Conservation (phyloP, 2,329 filamentous ascomycete genomes). For the Pestalotiopsis sp. region DNA sequence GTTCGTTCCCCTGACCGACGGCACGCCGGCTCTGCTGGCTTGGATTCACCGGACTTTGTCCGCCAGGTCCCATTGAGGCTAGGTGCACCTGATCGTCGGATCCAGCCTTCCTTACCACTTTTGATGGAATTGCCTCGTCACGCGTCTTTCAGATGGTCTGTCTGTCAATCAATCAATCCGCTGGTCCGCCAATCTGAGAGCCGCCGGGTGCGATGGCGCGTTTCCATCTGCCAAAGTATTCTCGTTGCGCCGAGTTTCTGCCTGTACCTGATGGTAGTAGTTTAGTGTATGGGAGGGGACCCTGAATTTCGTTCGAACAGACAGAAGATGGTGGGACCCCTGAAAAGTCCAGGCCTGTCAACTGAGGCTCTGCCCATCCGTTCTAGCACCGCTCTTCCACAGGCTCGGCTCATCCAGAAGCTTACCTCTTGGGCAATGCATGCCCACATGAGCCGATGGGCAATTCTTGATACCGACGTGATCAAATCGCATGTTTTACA, state of each 20-base stretch:
- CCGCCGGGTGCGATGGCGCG: not conserved
- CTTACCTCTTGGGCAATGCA: not conserved
- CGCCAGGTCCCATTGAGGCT: not conserved
- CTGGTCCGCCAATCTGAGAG: not conserved
- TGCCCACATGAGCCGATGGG: not conserved
- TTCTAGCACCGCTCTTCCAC: not conserved
- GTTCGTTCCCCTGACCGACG: not conserved
- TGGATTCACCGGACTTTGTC: not conserved
- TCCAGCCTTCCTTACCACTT: not conserved
- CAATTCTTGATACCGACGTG: not conserved
- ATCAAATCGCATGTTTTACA: not conserved
- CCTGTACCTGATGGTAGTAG: not conserved
- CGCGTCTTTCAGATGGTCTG: not conserved
- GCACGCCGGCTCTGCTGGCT: not conserved
- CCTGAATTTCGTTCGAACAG: not conserved
- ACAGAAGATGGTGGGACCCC: not conserved
- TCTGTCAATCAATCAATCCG: not conserved
- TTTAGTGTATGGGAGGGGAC: not conserved
- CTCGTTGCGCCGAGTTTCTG: not conserved
- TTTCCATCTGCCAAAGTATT: not conserved
- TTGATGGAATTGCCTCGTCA: not conserved
- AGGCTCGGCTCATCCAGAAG: not conserved
- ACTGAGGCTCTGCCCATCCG: not conserved
- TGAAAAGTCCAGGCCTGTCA: not conserved
- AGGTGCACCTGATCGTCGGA: not conserved